Evolutionary conservation across 345 rosid genomes (phyloP), one percentile per base, ranked within the genome.

Genomic region (Cardamine resedifolia): DNA sequence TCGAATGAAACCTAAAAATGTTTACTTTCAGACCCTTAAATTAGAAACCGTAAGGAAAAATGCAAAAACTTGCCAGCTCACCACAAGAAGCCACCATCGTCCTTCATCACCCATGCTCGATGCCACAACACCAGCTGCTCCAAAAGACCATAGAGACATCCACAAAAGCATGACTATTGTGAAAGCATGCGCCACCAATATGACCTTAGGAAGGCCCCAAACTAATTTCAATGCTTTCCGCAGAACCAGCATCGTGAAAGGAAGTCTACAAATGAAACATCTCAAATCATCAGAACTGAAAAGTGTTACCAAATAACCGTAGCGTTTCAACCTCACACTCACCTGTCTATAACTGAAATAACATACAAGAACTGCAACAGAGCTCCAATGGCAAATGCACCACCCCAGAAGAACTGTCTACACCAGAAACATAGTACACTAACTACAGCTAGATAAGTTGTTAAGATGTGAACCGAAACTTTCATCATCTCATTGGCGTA

Each of bases 31-130:
- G 12, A 51, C 24, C 23, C 12, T 34, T 26, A n/a, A 0, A 19
- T 41, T 18, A 48, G 50, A 43, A 34, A 20, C 48, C 36, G 2
- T 52, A 44, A 72, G 49, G 20, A 77, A 77, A 77, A 49, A 70
- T 68, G 81, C 75, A 64, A 89, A 83, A 91, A 89, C 99, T 95
- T 90, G 96, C 96, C 97, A 84, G 89, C 96, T 95, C 99, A 95
- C 99, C 97, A 91, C 83, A 85, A 89, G 96, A 87, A 95, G 96
- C 81, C 97, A 95, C 96, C 92, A 89, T 60, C 92, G 78, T 45
- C 84, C 88, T 1, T 79, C 80, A 72, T 85, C 84, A 5, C 76
- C 89, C 84, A 86, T 76, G 78, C 84, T 82, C 31, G 93, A 95
- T 24, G 97, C 96, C 74, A 95, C 89, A 66, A 91, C 96, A 76